phyloP scores from a whole-genome alignment of 768 basidiomycete genomes.

The Boletus reticulatus region DNA sequence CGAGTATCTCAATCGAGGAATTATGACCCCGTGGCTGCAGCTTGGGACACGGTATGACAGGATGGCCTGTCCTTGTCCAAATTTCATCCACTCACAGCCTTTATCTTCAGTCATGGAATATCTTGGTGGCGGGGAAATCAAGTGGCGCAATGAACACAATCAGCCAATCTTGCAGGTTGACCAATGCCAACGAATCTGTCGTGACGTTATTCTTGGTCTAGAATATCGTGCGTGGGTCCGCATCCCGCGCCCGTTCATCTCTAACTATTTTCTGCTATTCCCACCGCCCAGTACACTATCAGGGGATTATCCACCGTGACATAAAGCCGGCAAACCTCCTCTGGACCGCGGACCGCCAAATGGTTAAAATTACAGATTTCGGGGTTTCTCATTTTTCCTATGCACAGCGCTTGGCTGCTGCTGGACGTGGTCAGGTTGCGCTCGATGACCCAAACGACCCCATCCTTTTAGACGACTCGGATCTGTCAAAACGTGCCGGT shows the following conservation, averaged over 20 bases:
- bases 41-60: conserved; percentile 32
- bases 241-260: not conserved
- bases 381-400: conserved; percentile 96
- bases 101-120: conserved; percentile 83
- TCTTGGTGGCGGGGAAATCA: conserved; percentile 91
- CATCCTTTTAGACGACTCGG: conserved; percentile 78
- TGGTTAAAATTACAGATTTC: conserved; percentile 97
- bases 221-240: conserved; percentile 77
- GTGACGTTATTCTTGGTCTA: conserved; percentile 91
- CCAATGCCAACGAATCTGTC: conserved; percentile 83
- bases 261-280: conserved; percentile 1
- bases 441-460: conserved; percentile 54
- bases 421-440: conserved; percentile 38
- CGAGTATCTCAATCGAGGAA: conserved; percentile 31
- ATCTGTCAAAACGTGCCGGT: conserved; percentile 87
- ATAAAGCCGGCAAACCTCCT: conserved; percentile 98
- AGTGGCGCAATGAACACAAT: conserved; percentile 69
- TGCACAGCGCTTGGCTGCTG: conserved; percentile 74
- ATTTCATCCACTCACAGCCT: conserved; percentile 19
- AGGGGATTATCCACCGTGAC: conserved; percentile 98
- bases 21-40: conserved; percentile 32
- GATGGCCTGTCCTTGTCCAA: conserved; percentile 11
- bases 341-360: conserved; percentile 80
- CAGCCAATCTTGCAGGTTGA: conserved; percentile 78
- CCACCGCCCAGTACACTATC: conserved; percentile 75